Evolutionary conservation across 306 rosid genomes (phyloP).

Genomic region (Cucumis melo): DNA sequence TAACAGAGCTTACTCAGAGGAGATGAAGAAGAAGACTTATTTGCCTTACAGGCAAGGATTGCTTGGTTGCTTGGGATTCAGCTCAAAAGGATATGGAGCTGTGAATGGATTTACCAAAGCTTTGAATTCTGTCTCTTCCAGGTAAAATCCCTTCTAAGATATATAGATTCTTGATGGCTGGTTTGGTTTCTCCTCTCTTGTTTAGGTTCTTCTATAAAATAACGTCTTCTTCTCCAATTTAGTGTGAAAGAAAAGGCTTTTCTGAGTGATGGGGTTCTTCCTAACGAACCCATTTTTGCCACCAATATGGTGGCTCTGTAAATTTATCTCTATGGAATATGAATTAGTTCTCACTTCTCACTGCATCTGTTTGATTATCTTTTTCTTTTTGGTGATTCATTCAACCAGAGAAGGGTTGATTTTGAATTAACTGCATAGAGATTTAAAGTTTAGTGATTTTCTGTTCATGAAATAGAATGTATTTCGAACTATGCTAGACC

Average conservation of each 20-base stretch:
- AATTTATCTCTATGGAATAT: background rate
- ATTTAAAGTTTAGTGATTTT: background rate
- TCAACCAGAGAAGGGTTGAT: background rate
- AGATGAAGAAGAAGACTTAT: slow-evolving; percentile 76
- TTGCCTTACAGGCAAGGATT: slow-evolving; percentile 83
- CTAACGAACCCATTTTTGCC: background rate
- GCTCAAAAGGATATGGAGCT: slow-evolving; percentile 88
- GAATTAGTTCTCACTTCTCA: background rate
- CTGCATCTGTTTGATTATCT: background rate
- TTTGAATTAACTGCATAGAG: background rate
- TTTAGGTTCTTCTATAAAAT: background rate
- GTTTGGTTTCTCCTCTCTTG: background rate
- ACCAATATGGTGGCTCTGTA: background rate
- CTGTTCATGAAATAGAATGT: background rate
- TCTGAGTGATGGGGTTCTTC: background rate
- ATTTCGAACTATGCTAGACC: background rate
- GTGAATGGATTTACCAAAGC: slow-evolving; percentile 87
- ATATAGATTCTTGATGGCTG: slow-evolving; percentile 10
- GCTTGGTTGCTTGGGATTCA: slow-evolving; percentile 86
- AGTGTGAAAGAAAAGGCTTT: background rate
- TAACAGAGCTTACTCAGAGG: slow-evolving; percentile 80
- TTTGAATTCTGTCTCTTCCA: slow-evolving; percentile 76
- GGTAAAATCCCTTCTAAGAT: slow-evolving; percentile 21
- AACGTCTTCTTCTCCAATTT: slow-evolving; percentile 2
- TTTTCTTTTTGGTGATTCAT: background rate